Evolutionary conservation across 1,139 yeast species (phyloP).

Genomic region (Taiozyma sp.): DNA sequence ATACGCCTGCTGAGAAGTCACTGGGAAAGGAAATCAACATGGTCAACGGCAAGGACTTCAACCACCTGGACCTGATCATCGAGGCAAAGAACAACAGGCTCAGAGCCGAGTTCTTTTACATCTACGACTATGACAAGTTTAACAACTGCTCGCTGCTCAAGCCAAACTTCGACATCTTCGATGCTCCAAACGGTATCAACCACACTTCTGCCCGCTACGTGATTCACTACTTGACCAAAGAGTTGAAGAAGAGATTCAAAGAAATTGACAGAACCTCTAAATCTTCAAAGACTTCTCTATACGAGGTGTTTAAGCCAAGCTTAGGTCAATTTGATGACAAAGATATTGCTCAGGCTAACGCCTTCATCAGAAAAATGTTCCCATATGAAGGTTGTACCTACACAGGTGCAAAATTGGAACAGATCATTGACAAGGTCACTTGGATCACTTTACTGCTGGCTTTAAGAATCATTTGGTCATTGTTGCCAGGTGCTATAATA

Average conservation of each 20-base stretch:
- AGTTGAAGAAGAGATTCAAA: slow-evolving; percentile 22
- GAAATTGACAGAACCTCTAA: slow-evolving; percentile 11
- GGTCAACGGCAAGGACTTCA: slow-evolving; percentile 18
- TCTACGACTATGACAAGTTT: slow-evolving; percentile 23
- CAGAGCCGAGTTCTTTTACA: slow-evolving; percentile 23
- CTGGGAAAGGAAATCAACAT: slow-evolving; percentile 23
- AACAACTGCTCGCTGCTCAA: slow-evolving; percentile 22
- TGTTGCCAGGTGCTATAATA: slow-evolving; percentile 27
- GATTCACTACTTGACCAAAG: slow-evolving; percentile 26
- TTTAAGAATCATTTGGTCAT: slow-evolving; percentile 27
- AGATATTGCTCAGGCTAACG: slow-evolving; percentile 23
- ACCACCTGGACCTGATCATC: slow-evolving; percentile 21
- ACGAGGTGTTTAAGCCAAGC: slow-evolving; percentile 29
- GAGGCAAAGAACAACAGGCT: slow-evolving; percentile 24
- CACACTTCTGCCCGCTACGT: slow-evolving; percentile 29
- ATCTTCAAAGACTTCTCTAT: slow-evolving; percentile 11
- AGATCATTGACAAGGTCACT: slow-evolving; percentile 17
- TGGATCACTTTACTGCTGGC: slow-evolving; percentile 25
- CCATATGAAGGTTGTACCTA: slow-evolving; percentile 31
- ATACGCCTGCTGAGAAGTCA: slow-evolving; percentile 20
- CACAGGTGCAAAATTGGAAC: slow-evolving; percentile 25
- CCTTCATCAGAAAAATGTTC: slow-evolving; percentile 24
- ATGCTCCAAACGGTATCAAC: slow-evolving; percentile 19
- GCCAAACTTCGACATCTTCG: slow-evolving; percentile 25
- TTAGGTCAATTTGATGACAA: slow-evolving; percentile 27